phyloP scores from a whole-genome alignment of 2,329 filamentous ascomycete genomes.

The Paraconiothyrium sp. region DNA sequence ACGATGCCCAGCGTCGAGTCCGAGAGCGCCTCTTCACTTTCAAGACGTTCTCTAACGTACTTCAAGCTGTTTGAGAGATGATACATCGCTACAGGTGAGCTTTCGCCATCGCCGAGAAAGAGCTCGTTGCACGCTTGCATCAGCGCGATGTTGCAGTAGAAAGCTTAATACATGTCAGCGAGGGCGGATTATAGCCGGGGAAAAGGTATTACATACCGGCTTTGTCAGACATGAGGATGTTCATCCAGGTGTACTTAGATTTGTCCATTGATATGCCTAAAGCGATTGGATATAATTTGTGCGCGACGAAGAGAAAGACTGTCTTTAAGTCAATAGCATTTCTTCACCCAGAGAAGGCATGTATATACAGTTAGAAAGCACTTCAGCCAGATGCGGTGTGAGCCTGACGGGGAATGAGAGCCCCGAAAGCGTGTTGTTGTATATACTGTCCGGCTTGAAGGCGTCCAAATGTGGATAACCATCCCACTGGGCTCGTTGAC shows the following conservation, averaged over 20 bases:
- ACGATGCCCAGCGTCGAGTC: slow-evolving; percentile 13
- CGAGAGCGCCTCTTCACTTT: slow-evolving; percentile 15
- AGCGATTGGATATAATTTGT: slow-evolving; percentile 8
- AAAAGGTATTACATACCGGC: neutral
- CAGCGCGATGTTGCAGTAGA: slow-evolving; percentile 13
- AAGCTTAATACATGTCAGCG: slow-evolving; percentile 1
- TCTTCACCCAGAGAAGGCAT: neutral
- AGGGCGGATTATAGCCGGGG: neutral
- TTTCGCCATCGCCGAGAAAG: neutral
- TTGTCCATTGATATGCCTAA: slow-evolving; percentile 8
- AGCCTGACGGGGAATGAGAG: slow-evolving; percentile 9
- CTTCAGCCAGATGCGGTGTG: slow-evolving; percentile 2
- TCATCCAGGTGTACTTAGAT: slow-evolving; percentile 10
- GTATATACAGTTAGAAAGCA: slow-evolving; percentile 3
- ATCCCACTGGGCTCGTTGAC: neutral
- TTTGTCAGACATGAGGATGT: slow-evolving; percentile 5
- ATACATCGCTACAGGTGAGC: slow-evolving; percentile 3
- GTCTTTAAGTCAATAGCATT: neutral
- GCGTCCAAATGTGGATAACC: neutral
- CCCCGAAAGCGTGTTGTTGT: neutral
- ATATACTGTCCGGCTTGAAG: neutral
- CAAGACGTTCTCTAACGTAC: slow-evolving; percentile 7
- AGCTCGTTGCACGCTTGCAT: slow-evolving; percentile 17
- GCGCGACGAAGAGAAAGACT: slow-evolving; percentile 6
- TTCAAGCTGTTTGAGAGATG: slow-evolving; percentile 8